These are phyloP conservation scores for Chlorella sorokiniana DNA, from an alignment of 139 green algal genomes.

Conservation along the genomic window DNA sequence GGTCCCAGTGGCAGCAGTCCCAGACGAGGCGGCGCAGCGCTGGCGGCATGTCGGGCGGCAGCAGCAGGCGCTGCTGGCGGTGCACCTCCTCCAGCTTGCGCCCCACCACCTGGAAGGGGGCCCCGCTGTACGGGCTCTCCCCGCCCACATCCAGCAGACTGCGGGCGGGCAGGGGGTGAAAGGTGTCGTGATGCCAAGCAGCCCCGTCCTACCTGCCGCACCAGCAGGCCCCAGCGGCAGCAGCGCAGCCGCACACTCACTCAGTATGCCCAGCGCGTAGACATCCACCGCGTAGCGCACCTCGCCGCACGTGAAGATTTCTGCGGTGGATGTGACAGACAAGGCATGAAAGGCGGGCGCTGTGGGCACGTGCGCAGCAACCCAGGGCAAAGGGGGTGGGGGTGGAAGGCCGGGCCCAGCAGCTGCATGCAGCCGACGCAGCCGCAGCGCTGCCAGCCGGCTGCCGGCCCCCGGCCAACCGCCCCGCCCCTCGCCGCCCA, in stretches of 20 bases:
- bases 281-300: constrained; percentile 7
- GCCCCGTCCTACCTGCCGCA: too few species aligned
- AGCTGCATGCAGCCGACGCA: too few species aligned
- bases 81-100: constrained; percentile 17
- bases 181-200: not conserved
- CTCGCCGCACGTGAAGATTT: constrained; percentile 9
- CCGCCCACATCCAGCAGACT: constrained; percentile 20
- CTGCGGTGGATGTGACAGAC: not conserved
- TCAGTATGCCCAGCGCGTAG: constrained; percentile 9
- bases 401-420: too few species aligned
- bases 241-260: not conserved
- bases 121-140: not conserved
- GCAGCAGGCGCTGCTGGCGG: not conserved
- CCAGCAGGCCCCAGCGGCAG: not conserved
- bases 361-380: too few species aligned
- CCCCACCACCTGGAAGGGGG: constrained; percentile 25
- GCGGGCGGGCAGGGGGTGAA: not conserved
- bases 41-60: constrained; percentile 5
- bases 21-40: not conserved
- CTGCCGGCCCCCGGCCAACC: not conserved
- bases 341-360: not conserved
- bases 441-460: not conserved
- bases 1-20: constrained; percentile 27
- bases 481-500: not conserved
- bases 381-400: too few species aligned